Percentiles rank a stretch among this genome's conserved stretches.
phyloP scores from a whole-genome alignment of 805 yeast species.

The Nakazawaea ishiwadae region DNA sequence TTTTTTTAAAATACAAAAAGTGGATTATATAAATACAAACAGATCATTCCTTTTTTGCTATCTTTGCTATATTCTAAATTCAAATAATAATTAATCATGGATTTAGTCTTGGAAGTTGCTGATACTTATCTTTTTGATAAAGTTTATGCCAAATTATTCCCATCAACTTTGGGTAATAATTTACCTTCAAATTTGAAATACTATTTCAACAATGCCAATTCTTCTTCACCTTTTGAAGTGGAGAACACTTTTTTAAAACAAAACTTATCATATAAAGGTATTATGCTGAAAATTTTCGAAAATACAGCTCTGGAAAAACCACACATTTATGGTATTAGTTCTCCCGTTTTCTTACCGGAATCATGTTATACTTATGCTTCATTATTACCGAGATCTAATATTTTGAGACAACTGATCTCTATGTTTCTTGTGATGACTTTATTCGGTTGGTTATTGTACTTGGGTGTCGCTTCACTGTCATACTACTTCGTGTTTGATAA shows the following conservation, averaged over 20 bases:
- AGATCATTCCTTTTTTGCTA: too few species aligned
- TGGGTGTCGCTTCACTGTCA: constrained; percentile 70
- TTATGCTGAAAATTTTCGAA: constrained; percentile 14
- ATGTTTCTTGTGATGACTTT: constrained; percentile 65
- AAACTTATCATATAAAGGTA: constrained; percentile 8
- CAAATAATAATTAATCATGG: too few species aligned
- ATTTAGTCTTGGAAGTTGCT: constrained; percentile 76
- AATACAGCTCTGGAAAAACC: neutral
- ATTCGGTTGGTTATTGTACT: constrained; percentile 85
- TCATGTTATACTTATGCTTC: constrained; percentile 60
- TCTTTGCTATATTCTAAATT: too few species aligned
- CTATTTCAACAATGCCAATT: constrained; percentile 17
- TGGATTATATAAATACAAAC: too few species aligned
- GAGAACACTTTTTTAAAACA: constrained; percentile 3
- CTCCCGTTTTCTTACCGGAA: constrained; percentile 55
- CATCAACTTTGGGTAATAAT: constrained; percentile 42
- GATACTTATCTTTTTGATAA: constrained; percentile 76
- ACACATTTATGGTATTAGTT: constrained; percentile 32
- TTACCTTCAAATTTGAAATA: constrained; percentile 24
- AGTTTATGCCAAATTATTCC: constrained; percentile 65
- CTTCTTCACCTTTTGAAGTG: constrained; percentile 8
- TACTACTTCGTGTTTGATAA: constrained; percentile 80
- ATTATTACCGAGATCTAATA: constrained; percentile 63
- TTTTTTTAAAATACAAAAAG: too few species aligned
- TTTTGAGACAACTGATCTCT: constrained; percentile 66